Percentiles rank a stretch among this genome's conserved stretches.
Evolutionary conservation across 1,139 yeast species (phyloP).

Genomic region (Diutina siamensis): DNA sequence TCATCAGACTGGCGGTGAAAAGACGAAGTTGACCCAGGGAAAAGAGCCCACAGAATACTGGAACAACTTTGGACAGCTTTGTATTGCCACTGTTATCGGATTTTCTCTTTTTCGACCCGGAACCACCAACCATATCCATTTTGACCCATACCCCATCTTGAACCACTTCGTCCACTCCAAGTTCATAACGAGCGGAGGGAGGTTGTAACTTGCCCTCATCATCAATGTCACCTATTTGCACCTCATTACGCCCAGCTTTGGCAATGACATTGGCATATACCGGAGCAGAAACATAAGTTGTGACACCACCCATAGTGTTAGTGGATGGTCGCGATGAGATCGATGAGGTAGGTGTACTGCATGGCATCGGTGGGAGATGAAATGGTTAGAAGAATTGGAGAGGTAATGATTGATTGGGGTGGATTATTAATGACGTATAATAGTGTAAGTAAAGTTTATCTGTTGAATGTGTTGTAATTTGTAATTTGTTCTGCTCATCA

Average conservation of each 20-base stretch:
- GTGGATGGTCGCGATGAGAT: neutral
- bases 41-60: neutral
- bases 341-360: neutral
- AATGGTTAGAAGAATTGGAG: too few relatives aligned
- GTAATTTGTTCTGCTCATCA: too few relatives aligned
- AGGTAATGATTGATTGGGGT: too few relatives aligned
- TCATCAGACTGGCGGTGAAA: neutral
- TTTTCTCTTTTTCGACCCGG: neutral
- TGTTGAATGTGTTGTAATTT: too few relatives aligned
- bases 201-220: conserved; percentile 5
- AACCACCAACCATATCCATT: neutral
- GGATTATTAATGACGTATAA: too few relatives aligned
- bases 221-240: conserved; percentile 19
- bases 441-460: too few relatives aligned
- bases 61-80: neutral
- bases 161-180: conserved; percentile 22
- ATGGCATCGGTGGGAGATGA: too few relatives aligned
- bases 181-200: conserved; percentile 15
- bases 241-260: conserved; percentile 23
- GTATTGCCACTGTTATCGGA: neutral
- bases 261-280: conserved; percentile 19
- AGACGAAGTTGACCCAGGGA: neutral
- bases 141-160: conserved; percentile 24
- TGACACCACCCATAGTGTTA: neutral
- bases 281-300: neutral